Percentiles rank a stretch among this genome's conserved stretches.
Evolutionary conservation across 331 rosid genomes (phyloP).

Genomic region (Saraca asoca): DNA sequence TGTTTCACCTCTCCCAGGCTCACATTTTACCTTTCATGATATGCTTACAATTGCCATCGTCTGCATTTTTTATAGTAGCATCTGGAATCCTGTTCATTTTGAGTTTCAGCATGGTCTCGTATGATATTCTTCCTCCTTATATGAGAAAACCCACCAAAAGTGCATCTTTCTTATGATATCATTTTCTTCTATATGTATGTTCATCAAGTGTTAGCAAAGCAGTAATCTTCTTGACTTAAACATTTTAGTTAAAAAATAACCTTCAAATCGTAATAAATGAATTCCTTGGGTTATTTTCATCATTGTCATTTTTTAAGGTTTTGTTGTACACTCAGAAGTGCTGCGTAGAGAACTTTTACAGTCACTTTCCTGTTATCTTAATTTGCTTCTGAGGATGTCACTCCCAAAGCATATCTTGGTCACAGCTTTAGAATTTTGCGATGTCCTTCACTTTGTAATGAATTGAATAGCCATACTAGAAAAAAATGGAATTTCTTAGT

Average conservation of each 20-base stretch:
- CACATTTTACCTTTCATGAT: not conserved
- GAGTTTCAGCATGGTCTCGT: not conserved
- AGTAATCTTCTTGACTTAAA: not conserved
- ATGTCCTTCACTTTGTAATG: constrained; percentile 1
- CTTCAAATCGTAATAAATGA: too few species aligned
- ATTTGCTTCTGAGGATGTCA: not conserved
- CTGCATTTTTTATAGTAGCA: constrained; percentile 13
- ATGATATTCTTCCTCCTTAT: not conserved
- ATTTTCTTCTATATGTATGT: not conserved
- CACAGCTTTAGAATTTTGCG: not conserved
- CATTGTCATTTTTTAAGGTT: too few species aligned
- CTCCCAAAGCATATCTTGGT: not conserved
- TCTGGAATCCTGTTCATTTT: not conserved
- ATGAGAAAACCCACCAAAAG: not conserved
- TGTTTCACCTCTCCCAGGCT: too few species aligned
- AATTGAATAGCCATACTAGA: constrained; percentile 13
- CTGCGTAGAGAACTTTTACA: not conserved
- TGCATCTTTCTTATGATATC: not conserved
- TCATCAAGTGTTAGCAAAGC: not conserved
- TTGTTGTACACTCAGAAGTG: too few species aligned
- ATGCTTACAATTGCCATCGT: constrained; percentile 3
- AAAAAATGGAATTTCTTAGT: not conserved
- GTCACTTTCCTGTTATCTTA: not conserved
- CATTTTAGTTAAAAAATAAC: not conserved
- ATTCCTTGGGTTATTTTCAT: too few species aligned